Conservation (phyloP, 73 alveolate species). For the Paramecium tetraurelia region DNA sequence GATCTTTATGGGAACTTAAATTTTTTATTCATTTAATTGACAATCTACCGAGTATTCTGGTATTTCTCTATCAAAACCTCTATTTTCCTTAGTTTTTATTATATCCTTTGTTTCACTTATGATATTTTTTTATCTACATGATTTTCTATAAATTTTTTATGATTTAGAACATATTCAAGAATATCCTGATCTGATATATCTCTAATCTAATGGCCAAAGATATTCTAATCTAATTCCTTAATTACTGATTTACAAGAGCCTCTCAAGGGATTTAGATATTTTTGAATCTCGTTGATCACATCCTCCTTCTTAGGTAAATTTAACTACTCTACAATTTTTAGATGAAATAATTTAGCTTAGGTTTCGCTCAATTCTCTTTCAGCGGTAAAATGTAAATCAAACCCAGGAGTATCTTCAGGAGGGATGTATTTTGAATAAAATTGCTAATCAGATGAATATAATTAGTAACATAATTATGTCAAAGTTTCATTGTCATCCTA, state of each 20-base stretch:
- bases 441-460: not conserved
- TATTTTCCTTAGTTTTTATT: not conserved
- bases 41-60: not conserved
- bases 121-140: not conserved
- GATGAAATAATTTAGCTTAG: not conserved
- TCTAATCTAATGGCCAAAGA: not conserved
- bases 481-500: not conserved
- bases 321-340: not conserved
- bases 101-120: not conserved
- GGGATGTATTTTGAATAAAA: not conserved
- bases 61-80: not conserved
- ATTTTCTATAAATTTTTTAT: not conserved
- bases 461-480: not conserved
- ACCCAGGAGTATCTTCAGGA: not conserved
- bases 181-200: not conserved
- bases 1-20: not conserved
- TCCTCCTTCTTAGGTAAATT: not conserved
- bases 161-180: not conserved
- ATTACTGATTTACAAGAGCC: not conserved
- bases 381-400: not conserved
- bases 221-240: not conserved
- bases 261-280: not conserved
- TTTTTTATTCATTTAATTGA: not conserved
- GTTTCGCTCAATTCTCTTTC: not conserved
- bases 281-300: not conserved